Evolutionary conservation across 1,284 basidiomycete species (phyloP).

Genomic region (Puccinia novopanici): DNA sequence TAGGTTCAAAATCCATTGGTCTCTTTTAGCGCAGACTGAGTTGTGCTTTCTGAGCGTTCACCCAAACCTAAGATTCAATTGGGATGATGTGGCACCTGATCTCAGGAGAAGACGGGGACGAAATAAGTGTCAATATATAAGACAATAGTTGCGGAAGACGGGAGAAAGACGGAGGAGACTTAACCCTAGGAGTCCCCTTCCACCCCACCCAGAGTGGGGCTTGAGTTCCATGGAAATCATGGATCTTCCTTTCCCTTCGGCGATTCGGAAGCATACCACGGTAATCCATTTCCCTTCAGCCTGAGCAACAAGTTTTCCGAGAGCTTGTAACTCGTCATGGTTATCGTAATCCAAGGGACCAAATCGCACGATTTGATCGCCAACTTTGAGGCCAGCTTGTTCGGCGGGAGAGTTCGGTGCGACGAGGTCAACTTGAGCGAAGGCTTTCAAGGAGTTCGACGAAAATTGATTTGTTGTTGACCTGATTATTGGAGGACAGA

Average conservation of each 20-base stretch:
- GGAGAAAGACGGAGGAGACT: neutral
- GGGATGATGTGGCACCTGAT: slow-evolving; percentile 4
- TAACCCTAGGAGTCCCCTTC: slow-evolving; percentile 42
- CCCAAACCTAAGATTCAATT: neutral
- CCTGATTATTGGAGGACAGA: neutral
- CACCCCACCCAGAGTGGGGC: slow-evolving; percentile 37
- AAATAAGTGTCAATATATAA: neutral
- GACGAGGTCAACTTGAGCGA: slow-evolving; percentile 35
- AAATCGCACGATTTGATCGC: slow-evolving; percentile 32
- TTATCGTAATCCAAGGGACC: slow-evolving; percentile 13
- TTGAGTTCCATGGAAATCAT: slow-evolving; percentile 36
- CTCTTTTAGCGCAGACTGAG: too few relatives aligned
- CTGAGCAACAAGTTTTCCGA: slow-evolving; percentile 8
- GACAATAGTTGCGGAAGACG: neutral
- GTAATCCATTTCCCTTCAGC: slow-evolving; percentile 19
- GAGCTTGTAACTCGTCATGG: slow-evolving; percentile 33
- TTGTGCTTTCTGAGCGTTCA: too few relatives aligned
- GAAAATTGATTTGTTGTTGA: neutral
- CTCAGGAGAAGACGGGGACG: neutral
- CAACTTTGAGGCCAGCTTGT: slow-evolving; percentile 7
- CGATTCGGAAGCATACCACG: slow-evolving; percentile 32
- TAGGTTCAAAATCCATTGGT: too few relatives aligned
- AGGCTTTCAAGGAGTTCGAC: slow-evolving; percentile 18
- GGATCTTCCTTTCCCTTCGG: slow-evolving; percentile 4
- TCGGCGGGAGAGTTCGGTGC: slow-evolving; percentile 24